Conservation (phyloP, 2,329 filamentous ascomycete genomes). For the Aspergillus sp. region DNA sequence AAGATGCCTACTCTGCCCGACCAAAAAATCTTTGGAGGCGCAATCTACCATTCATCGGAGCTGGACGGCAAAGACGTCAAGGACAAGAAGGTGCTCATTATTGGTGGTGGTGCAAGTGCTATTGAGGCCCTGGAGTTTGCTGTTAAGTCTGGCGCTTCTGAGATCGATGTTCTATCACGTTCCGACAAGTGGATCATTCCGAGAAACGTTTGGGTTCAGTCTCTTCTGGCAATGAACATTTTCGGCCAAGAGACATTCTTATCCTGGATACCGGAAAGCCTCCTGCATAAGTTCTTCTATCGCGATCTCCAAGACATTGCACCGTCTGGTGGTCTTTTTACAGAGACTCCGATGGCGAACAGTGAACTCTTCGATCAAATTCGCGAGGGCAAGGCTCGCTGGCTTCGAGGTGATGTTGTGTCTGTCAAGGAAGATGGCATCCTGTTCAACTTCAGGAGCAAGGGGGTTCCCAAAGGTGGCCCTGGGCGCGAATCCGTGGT, state of each 20-base stretch:
- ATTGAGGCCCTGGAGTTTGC: constrained; percentile 83
- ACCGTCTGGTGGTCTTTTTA: constrained; percentile 72
- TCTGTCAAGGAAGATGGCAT: constrained; percentile 65
- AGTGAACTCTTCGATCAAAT: constrained; percentile 76
- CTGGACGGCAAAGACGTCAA: constrained; percentile 71
- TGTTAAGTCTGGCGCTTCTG: constrained; percentile 62
- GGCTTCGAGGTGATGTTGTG: constrained; percentile 79
- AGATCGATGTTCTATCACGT: constrained; percentile 71
- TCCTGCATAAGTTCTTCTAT: constrained; percentile 79
- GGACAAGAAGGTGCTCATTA: constrained; percentile 72
- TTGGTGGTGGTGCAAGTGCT: constrained; percentile 75
- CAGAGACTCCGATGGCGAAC: constrained; percentile 84
- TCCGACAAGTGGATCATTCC: constrained; percentile 89
- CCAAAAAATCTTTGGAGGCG: constrained; percentile 70
- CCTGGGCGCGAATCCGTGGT: constrained; percentile 67
- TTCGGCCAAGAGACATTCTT: constrained; percentile 74
- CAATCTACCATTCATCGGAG: constrained; percentile 72
- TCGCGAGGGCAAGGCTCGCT: constrained; percentile 68
- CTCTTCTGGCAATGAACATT: constrained; percentile 73
- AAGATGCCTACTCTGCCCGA: constrained; percentile 70
- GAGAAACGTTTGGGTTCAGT: constrained; percentile 72
- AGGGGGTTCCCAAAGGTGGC: constrained; percentile 73
- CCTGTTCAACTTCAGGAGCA: constrained; percentile 67
- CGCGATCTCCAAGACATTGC: constrained; percentile 74
- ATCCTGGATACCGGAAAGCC: constrained; percentile 73